A percentile compares a stretch with the other conserved stretches of the same genome.
Evolutionary conservation across 1,284 basidiomycete genomes (phyloP).

Genomic region (Trametes hirsuta): DNA sequence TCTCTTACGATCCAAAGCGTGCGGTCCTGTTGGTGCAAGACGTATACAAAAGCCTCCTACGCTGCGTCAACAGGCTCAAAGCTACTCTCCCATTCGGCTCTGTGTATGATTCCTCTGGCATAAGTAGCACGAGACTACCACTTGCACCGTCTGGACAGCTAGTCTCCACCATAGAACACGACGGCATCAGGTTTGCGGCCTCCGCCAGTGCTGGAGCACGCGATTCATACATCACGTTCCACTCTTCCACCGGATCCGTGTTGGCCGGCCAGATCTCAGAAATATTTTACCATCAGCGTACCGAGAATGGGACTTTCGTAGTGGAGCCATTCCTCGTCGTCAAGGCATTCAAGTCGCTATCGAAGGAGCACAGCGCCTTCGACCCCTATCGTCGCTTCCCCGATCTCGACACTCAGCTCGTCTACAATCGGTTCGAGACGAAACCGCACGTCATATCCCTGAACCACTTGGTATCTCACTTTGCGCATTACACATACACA

Average conservation of each 20-base stretch:
- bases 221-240: constrained; percentile 7
- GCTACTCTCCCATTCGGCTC: neutral
- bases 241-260: neutral
- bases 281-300: constrained; percentile 1
- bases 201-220: neutral
- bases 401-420: constrained; percentile 1
- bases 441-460: neutral
- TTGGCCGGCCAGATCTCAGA: constrained; percentile 3
- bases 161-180: neutral
- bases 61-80: too few relatives aligned
- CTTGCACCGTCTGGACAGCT: too few relatives aligned
- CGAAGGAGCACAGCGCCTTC: neutral
- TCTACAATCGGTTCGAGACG: neutral
- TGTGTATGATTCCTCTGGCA: neutral
- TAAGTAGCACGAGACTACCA: too few relatives aligned
- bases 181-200: neutral
- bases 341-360: neutral
- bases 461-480: constrained; percentile 8
- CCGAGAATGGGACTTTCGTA: neutral
- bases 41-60: neutral
- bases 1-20: neutral
- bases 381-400: constrained; percentile 6
- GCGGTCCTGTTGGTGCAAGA: neutral
- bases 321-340: constrained; percentile 5
- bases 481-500: neutral